A percentile compares a stretch with the other conserved stretches of the same genome.
Conservation (phyloP, 768 basidiomycete genomes). For the Nevesoporus exiguus region DNA sequence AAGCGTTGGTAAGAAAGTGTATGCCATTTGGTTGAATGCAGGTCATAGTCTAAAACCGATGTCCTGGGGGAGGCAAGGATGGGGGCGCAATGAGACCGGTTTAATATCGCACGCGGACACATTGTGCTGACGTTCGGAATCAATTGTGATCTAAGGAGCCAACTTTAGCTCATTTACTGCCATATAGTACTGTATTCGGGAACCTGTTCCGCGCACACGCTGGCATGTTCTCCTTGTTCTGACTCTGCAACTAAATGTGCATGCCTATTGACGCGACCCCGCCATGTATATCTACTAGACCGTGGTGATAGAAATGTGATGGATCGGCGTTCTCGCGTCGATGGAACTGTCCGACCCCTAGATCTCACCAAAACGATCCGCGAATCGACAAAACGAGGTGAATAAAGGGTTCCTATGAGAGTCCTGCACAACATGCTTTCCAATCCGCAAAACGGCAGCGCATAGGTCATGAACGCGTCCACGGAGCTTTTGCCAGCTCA, state of each 20-base stretch:
- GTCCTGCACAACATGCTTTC: slow-evolving; percentile 75
- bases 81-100: background rate
- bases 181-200: too few relatives aligned
- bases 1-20: slow-evolving; percentile 51
- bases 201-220: too few relatives aligned
- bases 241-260: background rate
- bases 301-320: too few relatives aligned
- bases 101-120: background rate
- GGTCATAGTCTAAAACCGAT: background rate
- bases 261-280: slow-evolving; percentile 14
- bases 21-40: slow-evolving; percentile 30
- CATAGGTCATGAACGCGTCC: slow-evolving; percentile 84
- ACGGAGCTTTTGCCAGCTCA: slow-evolving; percentile 78
- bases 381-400: background rate
- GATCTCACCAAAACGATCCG: background rate
- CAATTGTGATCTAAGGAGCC: too few relatives aligned
- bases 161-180: too few relatives aligned
- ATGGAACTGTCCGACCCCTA: background rate
- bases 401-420: slow-evolving; percentile 36
- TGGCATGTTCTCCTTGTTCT: too few relatives aligned
- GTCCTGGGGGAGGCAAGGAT: background rate
- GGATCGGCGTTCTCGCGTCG: background rate
- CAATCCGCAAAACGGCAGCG: slow-evolving; percentile 74
- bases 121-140: too few relatives aligned
- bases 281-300: slow-evolving; percentile 14